Conservation (phyloP, 169 alveolate species). For the Besnoitia besnoiti region DNA sequence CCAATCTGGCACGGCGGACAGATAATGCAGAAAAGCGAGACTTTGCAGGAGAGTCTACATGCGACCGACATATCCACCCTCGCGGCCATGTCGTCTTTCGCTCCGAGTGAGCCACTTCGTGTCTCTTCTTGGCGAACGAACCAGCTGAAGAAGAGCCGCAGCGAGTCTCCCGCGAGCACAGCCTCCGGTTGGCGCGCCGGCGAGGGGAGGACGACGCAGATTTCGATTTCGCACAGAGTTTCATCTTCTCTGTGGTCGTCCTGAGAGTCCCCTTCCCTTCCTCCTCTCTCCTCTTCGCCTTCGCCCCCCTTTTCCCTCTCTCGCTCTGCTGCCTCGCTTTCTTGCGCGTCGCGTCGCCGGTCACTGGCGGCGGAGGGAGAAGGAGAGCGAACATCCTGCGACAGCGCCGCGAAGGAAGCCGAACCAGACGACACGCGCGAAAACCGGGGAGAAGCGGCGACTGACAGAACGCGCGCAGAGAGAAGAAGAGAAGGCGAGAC, state of each 20-base stretch:
- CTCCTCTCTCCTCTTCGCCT: neutral
- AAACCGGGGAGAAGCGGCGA: neutral
- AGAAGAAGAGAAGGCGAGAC: neutral
- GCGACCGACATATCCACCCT: neutral
- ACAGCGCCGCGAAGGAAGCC: neutral
- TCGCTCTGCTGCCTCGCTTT: neutral
- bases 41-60: too few species aligned
- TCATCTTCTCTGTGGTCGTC: neutral
- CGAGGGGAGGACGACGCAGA: neutral
- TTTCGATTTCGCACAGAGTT: neutral
- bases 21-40: too few species aligned
- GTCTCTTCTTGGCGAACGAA: neutral
- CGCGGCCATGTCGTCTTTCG: too few species aligned
- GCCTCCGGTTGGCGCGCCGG: neutral
- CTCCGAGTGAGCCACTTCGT: neutral
- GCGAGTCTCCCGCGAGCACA: neutral
- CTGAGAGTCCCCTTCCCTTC: neutral
- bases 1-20: neutral
- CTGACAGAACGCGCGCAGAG: neutral
- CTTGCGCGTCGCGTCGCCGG: neutral
- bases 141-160: slow-evolving; percentile 11
- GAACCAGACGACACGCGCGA: neutral
- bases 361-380: neutral
- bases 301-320: neutral
- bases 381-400: neutral